Base-by-base conservation (phyloP, 345 rosid species). In the Streptanthus diversifolius region DNA sequence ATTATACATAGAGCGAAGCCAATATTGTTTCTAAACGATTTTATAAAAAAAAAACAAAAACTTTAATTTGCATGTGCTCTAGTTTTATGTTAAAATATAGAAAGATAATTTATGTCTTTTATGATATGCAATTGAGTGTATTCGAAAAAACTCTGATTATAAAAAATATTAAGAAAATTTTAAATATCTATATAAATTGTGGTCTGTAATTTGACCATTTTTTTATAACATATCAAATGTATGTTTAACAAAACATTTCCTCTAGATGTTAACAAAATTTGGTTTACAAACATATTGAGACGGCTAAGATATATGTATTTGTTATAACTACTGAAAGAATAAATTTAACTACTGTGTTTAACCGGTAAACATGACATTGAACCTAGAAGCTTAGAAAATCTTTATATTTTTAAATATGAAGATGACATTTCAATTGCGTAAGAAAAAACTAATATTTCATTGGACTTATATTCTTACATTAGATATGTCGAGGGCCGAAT, bases 401-500 rank as follows among this genome's bases (percentile, higher is more conserved):
- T 33, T 39, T 41, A 22, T 44, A 13, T 44, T 45, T 56, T 45
- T 56, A 35, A 22, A 63, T 2, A 7, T 9, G 65, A 17, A n/a
- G 21, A 27, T 18, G 24, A 66, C 60, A 27, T 59, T 75, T 59
- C 78, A 75, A 59, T 43, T 14, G 36, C 43, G 4, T 12, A 51
- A 30, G 63, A 19, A 57, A 58, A 48, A 2, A 1, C 15, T n/a
- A 40, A 63, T 18, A n/a, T 11, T 11, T 37, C 36, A 27, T 27
- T 39, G 14, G 24, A 49, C 29, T 40, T 37, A 52, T 18, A 40
- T 24, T 9, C 39, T 40, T 27, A 30, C 25, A 41, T 8, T 9
- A 39, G n/a, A 10, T 35, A 43, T 75, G 33, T 55, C 29, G 48
- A 51, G 8, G 63, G 43, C n/a, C 64, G 70, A 75, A 53, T 53